These are phyloP conservation scores for Annona cherimola DNA, from an alignment of 164 flowering plant species.

Conservation along the genomic window DNA sequence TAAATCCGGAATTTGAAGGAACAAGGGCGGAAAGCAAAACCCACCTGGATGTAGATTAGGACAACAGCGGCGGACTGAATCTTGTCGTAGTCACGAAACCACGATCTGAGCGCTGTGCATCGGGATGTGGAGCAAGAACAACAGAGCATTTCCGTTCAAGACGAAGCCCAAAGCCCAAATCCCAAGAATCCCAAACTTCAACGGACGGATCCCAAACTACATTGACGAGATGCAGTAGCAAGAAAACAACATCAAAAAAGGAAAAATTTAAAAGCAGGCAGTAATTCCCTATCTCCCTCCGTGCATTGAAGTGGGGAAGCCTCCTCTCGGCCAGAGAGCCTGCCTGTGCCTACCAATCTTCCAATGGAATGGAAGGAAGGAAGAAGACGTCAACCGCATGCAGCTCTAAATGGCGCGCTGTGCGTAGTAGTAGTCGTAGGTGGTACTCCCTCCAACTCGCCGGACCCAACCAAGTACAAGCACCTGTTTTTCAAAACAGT, in stretches of 20 bases:
- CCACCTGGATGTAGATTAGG: slow-evolving; percentile 69
- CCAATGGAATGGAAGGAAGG: not conserved
- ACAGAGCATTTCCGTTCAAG: slow-evolving; percentile 39
- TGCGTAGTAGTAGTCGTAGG: not conserved
- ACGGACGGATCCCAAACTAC: not conserved
- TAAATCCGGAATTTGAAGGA: not conserved
- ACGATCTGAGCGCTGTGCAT: slow-evolving; percentile 37
- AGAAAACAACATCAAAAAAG: not conserved
- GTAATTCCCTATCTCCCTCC: not conserved
- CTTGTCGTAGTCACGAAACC: slow-evolving; percentile 68
- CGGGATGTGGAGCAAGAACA: slow-evolving; percentile 13
- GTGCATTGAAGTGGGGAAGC: not conserved
- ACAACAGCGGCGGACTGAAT: slow-evolving; percentile 53
- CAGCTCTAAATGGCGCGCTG: not conserved
- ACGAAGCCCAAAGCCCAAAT: not conserved
- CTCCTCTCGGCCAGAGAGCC: not conserved
- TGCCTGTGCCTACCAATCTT: not conserved
- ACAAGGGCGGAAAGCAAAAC: not conserved
- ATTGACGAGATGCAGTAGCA: not conserved
- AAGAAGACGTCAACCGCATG: not conserved
- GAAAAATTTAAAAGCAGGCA: not conserved
- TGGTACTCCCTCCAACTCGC: too few species aligned
- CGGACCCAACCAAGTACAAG: too few species aligned
- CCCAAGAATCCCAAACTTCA: slow-evolving; percentile 1
- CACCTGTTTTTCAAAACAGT: too few species aligned